Percentiles rank a stretch among this genome's conserved stretches.
Evolutionary conservation across 352 stramenopile genomes (phyloP).

Genomic region (Globisporangium nodosum): DNA sequence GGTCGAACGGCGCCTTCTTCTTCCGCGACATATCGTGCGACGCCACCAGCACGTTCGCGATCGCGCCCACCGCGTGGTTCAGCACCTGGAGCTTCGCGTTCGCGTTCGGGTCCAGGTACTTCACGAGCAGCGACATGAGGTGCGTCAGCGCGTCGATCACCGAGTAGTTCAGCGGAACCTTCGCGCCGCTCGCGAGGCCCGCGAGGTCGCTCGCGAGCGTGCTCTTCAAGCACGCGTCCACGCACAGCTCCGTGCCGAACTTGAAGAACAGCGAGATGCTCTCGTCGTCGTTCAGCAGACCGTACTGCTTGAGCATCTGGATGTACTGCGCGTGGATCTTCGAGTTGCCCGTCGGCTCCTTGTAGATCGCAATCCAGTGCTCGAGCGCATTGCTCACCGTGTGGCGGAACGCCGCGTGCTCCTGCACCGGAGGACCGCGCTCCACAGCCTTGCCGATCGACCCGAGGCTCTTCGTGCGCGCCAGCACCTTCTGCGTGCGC

Average conservation of each 20-base stretch:
- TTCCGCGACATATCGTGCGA: conserved; percentile 76
- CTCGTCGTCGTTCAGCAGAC: conserved; percentile 95
- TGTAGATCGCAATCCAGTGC: conserved; percentile 97
- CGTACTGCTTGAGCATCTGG: conserved; percentile 95
- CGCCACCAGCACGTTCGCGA: conserved; percentile 92
- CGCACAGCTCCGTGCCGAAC: conserved; percentile 94
- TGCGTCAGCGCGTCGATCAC: conserved; percentile 96
- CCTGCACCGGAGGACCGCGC: conserved; percentile 40
- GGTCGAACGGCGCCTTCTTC: conserved; percentile 91
- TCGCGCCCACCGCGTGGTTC: conserved; percentile 94
- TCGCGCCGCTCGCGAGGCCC: conserved; percentile 31
- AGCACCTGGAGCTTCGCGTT: conserved; percentile 85
- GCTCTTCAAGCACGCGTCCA: conserved; percentile 95
- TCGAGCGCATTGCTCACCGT: conserved; percentile 93
- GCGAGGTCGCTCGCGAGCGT: conserved; percentile 32
- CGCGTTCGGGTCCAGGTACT: conserved; percentile 88
- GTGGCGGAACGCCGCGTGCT: conserved; percentile 79
- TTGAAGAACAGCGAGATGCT: conserved; percentile 97
- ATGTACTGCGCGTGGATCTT: conserved; percentile 97
- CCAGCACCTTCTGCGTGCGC: conserved; percentile 42
- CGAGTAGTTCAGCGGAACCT: conserved; percentile 83
- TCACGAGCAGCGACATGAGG: conserved; percentile 95
- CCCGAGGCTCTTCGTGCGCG: conserved; percentile 40
- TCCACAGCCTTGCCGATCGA: conserved; percentile 42
- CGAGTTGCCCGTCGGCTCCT: conserved; percentile 88